Evolutionary conservation across 208 protist genomes (phyloP).

Genomic region (Crithidia bombi): DNA sequence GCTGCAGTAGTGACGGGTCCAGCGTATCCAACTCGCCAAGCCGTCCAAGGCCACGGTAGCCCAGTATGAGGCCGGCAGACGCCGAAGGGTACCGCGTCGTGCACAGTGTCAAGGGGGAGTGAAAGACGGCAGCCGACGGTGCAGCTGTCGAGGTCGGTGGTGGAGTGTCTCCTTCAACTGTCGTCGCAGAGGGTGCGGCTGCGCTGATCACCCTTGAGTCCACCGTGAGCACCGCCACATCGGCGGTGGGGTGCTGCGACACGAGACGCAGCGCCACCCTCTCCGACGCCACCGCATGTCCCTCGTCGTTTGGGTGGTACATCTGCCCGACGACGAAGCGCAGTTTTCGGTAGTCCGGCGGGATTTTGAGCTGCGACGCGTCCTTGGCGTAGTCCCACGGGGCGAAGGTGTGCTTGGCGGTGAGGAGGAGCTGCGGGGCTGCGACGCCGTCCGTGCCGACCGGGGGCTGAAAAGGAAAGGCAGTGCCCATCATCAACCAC

Average conservation of each 20-base stretch:
- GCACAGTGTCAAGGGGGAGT: slow-evolving; percentile 19
- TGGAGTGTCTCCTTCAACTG: not conserved
- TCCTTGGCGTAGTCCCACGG: slow-evolving; percentile 75
- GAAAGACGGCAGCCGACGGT: not conserved
- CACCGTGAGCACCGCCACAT: slow-evolving; percentile 61
- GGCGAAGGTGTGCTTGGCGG: slow-evolving; percentile 79
- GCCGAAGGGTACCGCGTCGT: slow-evolving; percentile 4
- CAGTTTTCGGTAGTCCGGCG: slow-evolving; percentile 71
- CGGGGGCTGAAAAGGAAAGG: slow-evolving; percentile 42
- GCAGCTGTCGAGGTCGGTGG: not conserved
- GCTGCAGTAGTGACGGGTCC: slow-evolving; percentile 68
- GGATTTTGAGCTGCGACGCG: slow-evolving; percentile 68
- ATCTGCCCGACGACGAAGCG: slow-evolving; percentile 65
- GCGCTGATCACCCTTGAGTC: not conserved
- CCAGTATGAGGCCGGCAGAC: slow-evolving; percentile 31
- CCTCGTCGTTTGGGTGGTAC: slow-evolving; percentile 39
- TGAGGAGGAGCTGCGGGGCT: slow-evolving; percentile 54
- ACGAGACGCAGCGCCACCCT: slow-evolving; percentile 41
- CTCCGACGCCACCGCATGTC: slow-evolving; percentile 31
- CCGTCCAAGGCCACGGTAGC: slow-evolving; percentile 62
- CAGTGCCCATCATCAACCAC: slow-evolving; percentile 89
- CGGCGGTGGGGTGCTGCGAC: slow-evolving; percentile 58
- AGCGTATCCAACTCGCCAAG: slow-evolving; percentile 81
- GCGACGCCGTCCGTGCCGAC: not conserved
- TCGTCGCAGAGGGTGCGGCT: not conserved